Evolutionary conservation across 306 rosid genomes (phyloP).

Genomic region (Pyrus bretschneideri): DNA sequence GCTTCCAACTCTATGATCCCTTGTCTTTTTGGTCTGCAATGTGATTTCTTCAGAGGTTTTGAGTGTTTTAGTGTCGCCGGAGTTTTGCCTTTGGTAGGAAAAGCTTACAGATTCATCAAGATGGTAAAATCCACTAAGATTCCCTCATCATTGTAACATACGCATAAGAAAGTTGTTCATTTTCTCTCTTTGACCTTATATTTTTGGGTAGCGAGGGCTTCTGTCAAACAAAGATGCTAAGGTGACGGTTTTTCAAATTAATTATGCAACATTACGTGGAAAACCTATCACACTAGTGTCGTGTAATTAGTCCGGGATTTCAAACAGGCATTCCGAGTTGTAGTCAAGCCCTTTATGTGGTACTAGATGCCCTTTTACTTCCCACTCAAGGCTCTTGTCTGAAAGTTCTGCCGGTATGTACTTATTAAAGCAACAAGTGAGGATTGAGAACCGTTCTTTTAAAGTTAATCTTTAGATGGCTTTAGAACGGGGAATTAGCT

Average conservation of each 20-base stretch:
- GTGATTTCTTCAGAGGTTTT: conserved; percentile 37
- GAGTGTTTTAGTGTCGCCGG: conserved; percentile 24
- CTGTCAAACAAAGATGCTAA: background rate
- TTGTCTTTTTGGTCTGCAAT: conserved; percentile 22
- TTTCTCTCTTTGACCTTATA: background rate
- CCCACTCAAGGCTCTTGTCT: background rate
- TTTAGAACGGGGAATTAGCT: too few relatives aligned
- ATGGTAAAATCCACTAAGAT: conserved; percentile 38
- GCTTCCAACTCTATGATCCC: background rate
- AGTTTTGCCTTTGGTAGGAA: conserved; percentile 33
- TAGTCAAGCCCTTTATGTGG: background rate
- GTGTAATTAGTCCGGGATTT: background rate
- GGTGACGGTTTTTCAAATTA: too few relatives aligned
- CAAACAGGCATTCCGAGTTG: background rate
- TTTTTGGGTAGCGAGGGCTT: background rate
- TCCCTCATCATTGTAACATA: conserved; percentile 28
- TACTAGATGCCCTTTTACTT: background rate
- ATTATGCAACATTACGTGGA: background rate
- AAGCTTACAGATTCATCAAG: conserved; percentile 48
- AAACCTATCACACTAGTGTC: background rate
- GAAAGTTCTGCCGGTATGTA: background rate
- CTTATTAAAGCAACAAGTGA: background rate
- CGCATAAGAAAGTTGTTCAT: background rate
- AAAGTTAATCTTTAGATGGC: too few relatives aligned
- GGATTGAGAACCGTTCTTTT: background rate